Conservation (phyloP, 2,329 filamentous ascomycete species). For the Tolypocladium capitatum region DNA sequence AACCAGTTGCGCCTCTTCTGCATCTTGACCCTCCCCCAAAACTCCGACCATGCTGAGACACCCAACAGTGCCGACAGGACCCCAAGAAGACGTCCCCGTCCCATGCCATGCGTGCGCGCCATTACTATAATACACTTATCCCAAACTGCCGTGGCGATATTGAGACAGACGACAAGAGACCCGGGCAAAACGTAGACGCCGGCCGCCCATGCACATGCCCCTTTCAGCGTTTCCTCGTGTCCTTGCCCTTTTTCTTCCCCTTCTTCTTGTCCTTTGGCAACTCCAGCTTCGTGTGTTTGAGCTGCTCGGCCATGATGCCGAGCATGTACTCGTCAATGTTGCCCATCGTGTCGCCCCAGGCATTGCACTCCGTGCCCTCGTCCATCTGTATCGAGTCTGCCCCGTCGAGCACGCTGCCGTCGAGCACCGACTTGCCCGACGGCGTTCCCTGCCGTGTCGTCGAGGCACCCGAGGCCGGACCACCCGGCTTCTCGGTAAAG, state of each 20-base stretch:
- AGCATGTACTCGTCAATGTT: constrained; percentile 69
- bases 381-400: constrained; percentile 20
- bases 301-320: constrained; percentile 48
- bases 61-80: background rate
- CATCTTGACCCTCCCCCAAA: background rate
- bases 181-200: background rate
- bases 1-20: background rate
- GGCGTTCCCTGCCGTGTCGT: constrained; percentile 40
- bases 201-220: background rate
- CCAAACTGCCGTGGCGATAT: background rate
- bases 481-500: constrained; percentile 54
- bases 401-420: constrained; percentile 14
- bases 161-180: background rate
- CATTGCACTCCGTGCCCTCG: constrained; percentile 39
- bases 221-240: constrained; percentile 34
- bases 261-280: constrained; percentile 50
- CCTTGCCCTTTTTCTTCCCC: constrained; percentile 43
- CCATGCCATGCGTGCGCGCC: background rate
- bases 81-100: background rate
- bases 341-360: constrained; percentile 42
- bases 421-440: constrained; percentile 21
- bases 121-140: background rate
- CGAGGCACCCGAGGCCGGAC: constrained; percentile 32
- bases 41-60: background rate
- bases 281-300: constrained; percentile 47